phyloP scores from a whole-genome alignment of 2,329 filamentous ascomycete genomes.

The Dactylellina leptospora region DNA sequence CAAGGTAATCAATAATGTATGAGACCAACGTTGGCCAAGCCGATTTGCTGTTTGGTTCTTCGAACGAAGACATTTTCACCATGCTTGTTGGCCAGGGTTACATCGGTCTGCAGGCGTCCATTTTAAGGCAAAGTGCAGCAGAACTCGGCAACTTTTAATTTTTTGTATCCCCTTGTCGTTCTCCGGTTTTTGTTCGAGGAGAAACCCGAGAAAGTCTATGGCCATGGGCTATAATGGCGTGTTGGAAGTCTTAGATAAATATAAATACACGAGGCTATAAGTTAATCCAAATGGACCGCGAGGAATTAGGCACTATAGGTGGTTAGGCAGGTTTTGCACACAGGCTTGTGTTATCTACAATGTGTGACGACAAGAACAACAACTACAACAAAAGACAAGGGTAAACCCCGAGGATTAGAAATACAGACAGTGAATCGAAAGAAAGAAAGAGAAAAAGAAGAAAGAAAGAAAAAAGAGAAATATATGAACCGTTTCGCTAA shows the following conservation, averaged over 20 bases:
- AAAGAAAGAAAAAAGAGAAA: conserved; percentile 3
- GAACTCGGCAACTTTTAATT: too few species aligned
- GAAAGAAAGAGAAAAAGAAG: conserved; percentile 7
- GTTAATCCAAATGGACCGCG: not conserved
- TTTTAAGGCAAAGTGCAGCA: conserved; percentile 4
- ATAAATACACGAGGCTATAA: not conserved
- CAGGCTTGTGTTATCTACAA: not conserved
- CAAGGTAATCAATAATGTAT: too few species aligned
- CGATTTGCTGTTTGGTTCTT: too few species aligned
- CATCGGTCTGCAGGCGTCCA: conserved; percentile 25
- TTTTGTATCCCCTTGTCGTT: too few species aligned
- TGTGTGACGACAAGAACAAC: not conserved
- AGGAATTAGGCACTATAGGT: not conserved
- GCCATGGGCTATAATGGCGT: too few species aligned
- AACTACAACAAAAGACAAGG: not conserved
- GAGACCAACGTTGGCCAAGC: too few species aligned
- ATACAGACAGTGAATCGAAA: conserved; percentile 2
- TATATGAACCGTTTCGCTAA: conserved; percentile 7
- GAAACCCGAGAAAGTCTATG: too few species aligned
- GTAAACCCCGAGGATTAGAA: conserved; percentile 11
- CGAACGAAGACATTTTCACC: conserved; percentile 14
- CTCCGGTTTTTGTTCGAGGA: too few species aligned
- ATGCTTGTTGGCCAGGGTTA: conserved; percentile 30
- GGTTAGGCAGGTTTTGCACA: not conserved
- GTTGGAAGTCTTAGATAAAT: too few species aligned